Evolutionary conservation across 495 filamentous ascomycete species (phyloP).

Genomic region (Rusavskia elegans): DNA sequence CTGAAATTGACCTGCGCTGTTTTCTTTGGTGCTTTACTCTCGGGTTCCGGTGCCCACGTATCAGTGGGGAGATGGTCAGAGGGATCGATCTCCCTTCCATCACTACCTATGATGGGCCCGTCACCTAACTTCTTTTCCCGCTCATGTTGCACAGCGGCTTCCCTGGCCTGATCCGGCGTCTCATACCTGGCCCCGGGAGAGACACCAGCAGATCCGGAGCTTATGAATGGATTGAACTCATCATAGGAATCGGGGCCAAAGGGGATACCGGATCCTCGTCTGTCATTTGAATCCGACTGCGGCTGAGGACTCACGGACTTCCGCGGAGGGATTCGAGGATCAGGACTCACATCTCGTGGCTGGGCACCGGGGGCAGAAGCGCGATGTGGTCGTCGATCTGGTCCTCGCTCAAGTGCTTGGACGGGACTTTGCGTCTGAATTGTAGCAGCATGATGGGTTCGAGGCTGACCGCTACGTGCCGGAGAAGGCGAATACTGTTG

Average conservation of each 20-base stretch:
- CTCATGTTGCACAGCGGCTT: slow-evolving; percentile 22
- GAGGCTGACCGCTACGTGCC: not conserved
- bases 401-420: slow-evolving; percentile 1
- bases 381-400: slow-evolving; percentile 10
- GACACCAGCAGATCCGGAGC: slow-evolving; percentile 17
- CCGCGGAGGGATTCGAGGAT: slow-evolving; percentile 42
- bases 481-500: slow-evolving; percentile 1
- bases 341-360: slow-evolving; percentile 41
- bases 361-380: slow-evolving; percentile 18
- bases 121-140: slow-evolving; percentile 20
- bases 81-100: slow-evolving; percentile 79
- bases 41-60: slow-evolving; percentile 88
- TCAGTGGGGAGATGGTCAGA: slow-evolving; percentile 84
- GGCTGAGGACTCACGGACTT: slow-evolving; percentile 71
- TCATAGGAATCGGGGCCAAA: slow-evolving; percentile 87
- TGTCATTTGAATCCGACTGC: slow-evolving; percentile 25
- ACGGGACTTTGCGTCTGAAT: not conserved
- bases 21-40: slow-evolving; percentile 45
- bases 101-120: slow-evolving; percentile 58
- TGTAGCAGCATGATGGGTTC: not conserved
- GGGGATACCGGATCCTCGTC: slow-evolving; percentile 47
- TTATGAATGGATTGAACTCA: slow-evolving; percentile 44
- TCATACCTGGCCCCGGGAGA: slow-evolving; percentile 22
- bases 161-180: slow-evolving; percentile 26
- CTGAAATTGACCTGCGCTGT: slow-evolving; percentile 39